Evolutionary conservation across 2,329 filamentous ascomycete species (phyloP), one percentile per base, ranked within the genome.

Genomic region (Balansia obtecta): DNA sequence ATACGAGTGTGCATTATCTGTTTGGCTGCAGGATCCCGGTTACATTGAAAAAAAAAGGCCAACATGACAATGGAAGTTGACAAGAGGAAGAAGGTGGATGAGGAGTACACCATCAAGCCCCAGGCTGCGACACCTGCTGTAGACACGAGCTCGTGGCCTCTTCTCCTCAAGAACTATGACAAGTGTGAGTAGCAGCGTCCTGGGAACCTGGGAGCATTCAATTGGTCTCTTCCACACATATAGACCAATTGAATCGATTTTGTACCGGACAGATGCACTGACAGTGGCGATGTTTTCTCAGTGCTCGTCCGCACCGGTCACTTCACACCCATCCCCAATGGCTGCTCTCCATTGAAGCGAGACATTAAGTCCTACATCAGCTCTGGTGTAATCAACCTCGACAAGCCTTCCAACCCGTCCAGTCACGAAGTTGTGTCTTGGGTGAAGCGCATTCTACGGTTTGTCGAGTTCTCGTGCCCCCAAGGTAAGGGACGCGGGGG

Each of bases 381-480:
- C 68, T 95, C 88, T 56, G 93, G 93, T 72, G 91, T 98, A 53
- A 97, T 98, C 73, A 98, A 98, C 75, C 83, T 96, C 60, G 68
- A 71, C 57, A 71, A 71, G 76, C 93, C 91, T 52, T 94, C 90
- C 49, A 98, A 98, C 75, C 91, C 91, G 50, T 96, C 90, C 59
- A 93, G 86, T 64, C 93, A 98, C 79, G 93, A 98, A 77, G 93
- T 98, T 58, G 93, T 98, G 65, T 91, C 93, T 58, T 98, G 93
- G 93, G 86, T 97, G 61, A 98, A 98, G 84, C 85, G 91, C 62
- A 97, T 97, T 63, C 78, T 98, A 51, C 84, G 86, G 85, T 89
- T 80, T 57, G 71, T 64, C 47, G 49, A 50, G 42, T 37, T 40
- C 27, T 45, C 50, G 16, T 34, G 18, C n/a, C n/a, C 9, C n/a